Evolutionary conservation across 805 yeast genomes (phyloP).

Genomic region (Pichia membranifaciens): DNA sequence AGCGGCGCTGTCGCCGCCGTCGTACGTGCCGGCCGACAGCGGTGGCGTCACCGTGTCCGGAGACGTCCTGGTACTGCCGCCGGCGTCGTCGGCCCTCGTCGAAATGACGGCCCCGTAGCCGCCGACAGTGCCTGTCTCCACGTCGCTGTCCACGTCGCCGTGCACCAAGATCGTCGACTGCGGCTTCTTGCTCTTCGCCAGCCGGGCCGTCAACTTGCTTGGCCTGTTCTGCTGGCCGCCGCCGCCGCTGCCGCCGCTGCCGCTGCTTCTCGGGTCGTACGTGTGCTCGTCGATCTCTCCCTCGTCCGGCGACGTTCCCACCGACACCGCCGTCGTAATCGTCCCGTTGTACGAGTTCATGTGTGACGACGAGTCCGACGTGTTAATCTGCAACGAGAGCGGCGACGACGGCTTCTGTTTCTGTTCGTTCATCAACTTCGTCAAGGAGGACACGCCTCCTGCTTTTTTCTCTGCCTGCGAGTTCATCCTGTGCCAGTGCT

Average conservation of each 20-base stretch:
- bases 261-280: slow-evolving; percentile 11
- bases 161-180: slow-evolving; percentile 1
- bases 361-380: slow-evolving; percentile 1
- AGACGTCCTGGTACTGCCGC: no score
- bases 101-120: no score
- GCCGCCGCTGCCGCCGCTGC: no score
- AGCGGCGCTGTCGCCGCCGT: not conserved
- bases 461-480: slow-evolving; percentile 15
- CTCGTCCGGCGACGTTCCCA: slow-evolving; percentile 30
- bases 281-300: slow-evolving; percentile 21
- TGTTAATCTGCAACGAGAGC: slow-evolving; percentile 11
- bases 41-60: no score
- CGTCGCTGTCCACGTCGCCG: not conserved
- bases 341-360: slow-evolving; percentile 20
- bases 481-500: no score
- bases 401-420: slow-evolving; percentile 15
- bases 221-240: not conserved
- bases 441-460: slow-evolving; percentile 28
- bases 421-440: slow-evolving; percentile 31
- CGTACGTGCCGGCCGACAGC: no score
- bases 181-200: not conserved
- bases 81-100: no score
- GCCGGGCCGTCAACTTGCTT: not conserved
- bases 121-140: no score
- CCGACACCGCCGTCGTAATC: slow-evolving; percentile 31